phyloP scores from a whole-genome alignment of 805 yeast species.

The Yarrowia alimentaria region DNA sequence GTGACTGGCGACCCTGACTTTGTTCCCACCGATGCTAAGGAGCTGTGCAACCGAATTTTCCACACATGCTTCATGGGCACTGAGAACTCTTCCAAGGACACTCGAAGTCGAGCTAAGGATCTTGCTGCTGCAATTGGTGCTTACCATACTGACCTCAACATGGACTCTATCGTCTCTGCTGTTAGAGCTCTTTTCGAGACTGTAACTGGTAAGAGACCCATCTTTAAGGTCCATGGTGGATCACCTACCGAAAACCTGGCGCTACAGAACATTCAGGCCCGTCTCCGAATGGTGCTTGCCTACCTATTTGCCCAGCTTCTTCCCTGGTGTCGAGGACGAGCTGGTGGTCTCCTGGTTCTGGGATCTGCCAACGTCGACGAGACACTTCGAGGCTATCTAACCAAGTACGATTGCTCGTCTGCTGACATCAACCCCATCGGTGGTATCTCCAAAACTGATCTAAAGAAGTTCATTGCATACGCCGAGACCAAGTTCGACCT shows the following conservation, averaged over 20 bases:
- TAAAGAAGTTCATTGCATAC: slow-evolving; percentile 81
- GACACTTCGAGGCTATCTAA: slow-evolving; percentile 89
- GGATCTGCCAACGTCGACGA: slow-evolving; percentile 99
- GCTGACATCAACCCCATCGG: slow-evolving; percentile 99
- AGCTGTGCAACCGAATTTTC: slow-evolving; percentile 71
- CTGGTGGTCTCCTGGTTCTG: slow-evolving; percentile 80
- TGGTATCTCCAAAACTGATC: slow-evolving; percentile 93
- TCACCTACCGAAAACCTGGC: slow-evolving; percentile 88
- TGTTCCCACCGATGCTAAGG: slow-evolving; percentile 71
- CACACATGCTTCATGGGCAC: slow-evolving; percentile 97
- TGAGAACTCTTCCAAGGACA: slow-evolving; percentile 82
- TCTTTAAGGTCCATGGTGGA: slow-evolving; percentile 92
- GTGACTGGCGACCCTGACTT: slow-evolving; percentile 61
- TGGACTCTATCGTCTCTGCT: slow-evolving; percentile 79
- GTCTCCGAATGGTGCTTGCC: slow-evolving; percentile 90
- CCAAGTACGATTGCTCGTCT: slow-evolving; percentile 95
- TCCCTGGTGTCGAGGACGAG: slow-evolving; percentile 86
- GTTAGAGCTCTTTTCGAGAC: slow-evolving; percentile 75
- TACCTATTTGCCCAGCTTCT: slow-evolving; percentile 90
- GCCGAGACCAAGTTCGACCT: slow-evolving; percentile 66
- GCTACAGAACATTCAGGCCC: slow-evolving; percentile 93
- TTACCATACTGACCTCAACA: slow-evolving; percentile 86
- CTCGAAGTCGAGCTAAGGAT: slow-evolving; percentile 76
- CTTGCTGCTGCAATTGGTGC: slow-evolving; percentile 77
- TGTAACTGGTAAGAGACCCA: slow-evolving; percentile 86